phyloP scores from a whole-genome alignment of 768 basidiomycete genomes.

The Tricholoma flavovirens region DNA sequence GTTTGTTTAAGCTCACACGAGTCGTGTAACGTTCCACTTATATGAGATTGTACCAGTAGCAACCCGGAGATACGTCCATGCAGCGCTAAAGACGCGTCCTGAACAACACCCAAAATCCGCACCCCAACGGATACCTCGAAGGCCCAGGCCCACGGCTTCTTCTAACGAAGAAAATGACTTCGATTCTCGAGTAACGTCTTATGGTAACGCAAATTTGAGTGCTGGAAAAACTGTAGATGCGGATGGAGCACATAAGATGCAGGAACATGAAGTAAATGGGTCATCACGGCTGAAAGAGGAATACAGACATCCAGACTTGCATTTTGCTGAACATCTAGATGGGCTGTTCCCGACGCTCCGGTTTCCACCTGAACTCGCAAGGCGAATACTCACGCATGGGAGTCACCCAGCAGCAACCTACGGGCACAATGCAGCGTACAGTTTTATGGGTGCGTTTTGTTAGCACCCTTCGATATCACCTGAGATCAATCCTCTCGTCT shows the following conservation, averaged over 20 bases:
- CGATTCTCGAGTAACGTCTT: neutral
- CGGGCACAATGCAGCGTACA: slow-evolving; percentile 68
- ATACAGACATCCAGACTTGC: slow-evolving; percentile 16
- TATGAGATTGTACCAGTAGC: slow-evolving; percentile 7
- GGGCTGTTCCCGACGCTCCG: slow-evolving; percentile 57
- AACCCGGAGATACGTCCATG: slow-evolving; percentile 21
- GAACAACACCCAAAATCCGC: slow-evolving; percentile 13
- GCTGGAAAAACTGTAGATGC: slow-evolving; percentile 4
- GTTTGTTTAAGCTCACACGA: slow-evolving; percentile 4
- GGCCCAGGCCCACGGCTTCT: slow-evolving; percentile 1
- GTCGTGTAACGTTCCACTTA: neutral
- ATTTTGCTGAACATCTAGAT: slow-evolving; percentile 51
- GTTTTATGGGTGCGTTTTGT: slow-evolving; percentile 60
- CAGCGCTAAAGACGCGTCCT: slow-evolving; percentile 21
- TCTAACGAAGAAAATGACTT: slow-evolving; percentile 9
- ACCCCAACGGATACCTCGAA: slow-evolving; percentile 10
- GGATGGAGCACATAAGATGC: neutral
- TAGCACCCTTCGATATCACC: no score
- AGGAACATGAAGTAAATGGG: slow-evolving; percentile 1
- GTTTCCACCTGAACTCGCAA: slow-evolving; percentile 67
- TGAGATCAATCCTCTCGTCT: neutral
- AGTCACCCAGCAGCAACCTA: slow-evolving; percentile 62
- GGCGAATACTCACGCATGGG: slow-evolving; percentile 70
- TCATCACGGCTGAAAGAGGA: slow-evolving; percentile 8
- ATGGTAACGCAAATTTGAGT: neutral